A percentile compares a stretch with the other conserved stretches of the same genome.
phyloP scores from a whole-genome alignment of 2,329 filamentous ascomycete genomes.

The Pyrenophora seminiperda region DNA sequence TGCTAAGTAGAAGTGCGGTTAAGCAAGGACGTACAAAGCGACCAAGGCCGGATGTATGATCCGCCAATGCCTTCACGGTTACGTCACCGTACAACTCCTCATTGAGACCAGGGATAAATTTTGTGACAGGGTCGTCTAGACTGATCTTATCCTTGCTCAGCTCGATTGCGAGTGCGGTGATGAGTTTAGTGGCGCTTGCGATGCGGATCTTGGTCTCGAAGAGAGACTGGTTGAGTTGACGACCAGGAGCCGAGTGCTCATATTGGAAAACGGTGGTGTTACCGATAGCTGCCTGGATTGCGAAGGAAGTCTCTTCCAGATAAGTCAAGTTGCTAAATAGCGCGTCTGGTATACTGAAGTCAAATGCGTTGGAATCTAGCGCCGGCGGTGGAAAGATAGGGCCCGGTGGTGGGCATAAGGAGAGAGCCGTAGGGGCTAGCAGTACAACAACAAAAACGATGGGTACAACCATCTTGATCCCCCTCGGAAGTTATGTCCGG shows the following conservation, averaged over 20 bases:
- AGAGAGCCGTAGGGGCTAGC: background rate
- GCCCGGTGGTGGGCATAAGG: conserved; percentile 33
- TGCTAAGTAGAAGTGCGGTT: background rate
- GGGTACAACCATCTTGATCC: background rate
- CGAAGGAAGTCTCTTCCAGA: conserved; percentile 26
- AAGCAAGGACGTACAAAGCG: conserved; percentile 16
- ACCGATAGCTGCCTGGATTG: conserved; percentile 31
- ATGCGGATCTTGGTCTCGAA: conserved; percentile 28
- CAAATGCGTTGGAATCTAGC: conserved; percentile 2
- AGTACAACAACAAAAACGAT: background rate
- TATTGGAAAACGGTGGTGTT: conserved; percentile 22
- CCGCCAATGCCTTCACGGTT: conserved; percentile 26
- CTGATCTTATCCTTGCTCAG: conserved; percentile 26
- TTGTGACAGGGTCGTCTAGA: conserved; percentile 31
- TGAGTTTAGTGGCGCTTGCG: conserved; percentile 34
- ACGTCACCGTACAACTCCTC: conserved; percentile 25
- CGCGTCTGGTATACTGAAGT: conserved; percentile 9
- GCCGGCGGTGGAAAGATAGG: conserved; percentile 26
- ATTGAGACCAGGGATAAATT: conserved; percentile 29
- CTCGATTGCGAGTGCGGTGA: conserved; percentile 33
- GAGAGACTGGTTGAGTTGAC: conserved; percentile 17
- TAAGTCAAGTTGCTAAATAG: conserved; percentile 11
- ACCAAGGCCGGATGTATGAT: conserved; percentile 33
- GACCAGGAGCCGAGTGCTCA: conserved; percentile 20
- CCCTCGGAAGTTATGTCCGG: too few species aligned